Evolutionary conservation across 257 asterid genomes (phyloP).

Genomic region (Perilla frutescens): DNA sequence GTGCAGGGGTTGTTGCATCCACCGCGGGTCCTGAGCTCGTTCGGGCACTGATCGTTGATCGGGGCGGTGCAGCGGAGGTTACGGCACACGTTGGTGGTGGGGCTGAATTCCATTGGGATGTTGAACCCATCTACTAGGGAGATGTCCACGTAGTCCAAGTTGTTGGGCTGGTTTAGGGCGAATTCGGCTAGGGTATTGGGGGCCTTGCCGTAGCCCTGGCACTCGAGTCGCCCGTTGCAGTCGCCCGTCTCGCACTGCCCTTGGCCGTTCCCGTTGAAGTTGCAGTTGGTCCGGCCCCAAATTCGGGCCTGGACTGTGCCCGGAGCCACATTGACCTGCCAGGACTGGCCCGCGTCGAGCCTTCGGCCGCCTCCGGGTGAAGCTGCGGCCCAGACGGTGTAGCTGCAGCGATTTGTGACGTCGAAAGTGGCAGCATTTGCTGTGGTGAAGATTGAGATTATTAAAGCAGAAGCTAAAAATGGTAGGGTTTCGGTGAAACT

Average conservation of each 20-base stretch:
- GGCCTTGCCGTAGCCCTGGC: conserved; percentile 43
- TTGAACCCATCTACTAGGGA: conserved; percentile 55
- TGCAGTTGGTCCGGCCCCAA: conserved; percentile 47
- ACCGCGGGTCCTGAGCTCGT: conserved; percentile 39
- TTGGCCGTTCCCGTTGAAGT: conserved; percentile 29
- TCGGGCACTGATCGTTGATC: conserved; percentile 47
- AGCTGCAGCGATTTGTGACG: conserved; percentile 39
- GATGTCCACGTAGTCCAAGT: conserved; percentile 46
- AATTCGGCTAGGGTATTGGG: conserved; percentile 60
- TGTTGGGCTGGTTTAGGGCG: conserved; percentile 40
- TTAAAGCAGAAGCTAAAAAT: too few relatives aligned
- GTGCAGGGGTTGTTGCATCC: conserved; percentile 60
- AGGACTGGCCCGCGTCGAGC: conserved; percentile 41
- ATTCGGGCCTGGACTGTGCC: conserved; percentile 42
- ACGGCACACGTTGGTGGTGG: conserved; percentile 36
- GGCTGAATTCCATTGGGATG: conserved; percentile 51
- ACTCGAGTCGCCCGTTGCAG: conserved; percentile 36
- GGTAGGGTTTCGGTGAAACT: too few relatives aligned
- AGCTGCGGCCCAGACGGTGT: conserved; percentile 47
- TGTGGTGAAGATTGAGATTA: too few relatives aligned
- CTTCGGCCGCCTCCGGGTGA: conserved; percentile 37
- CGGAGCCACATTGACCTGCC: conserved; percentile 39
- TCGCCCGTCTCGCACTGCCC: conserved; percentile 42
- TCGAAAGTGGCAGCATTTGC: conserved; percentile 37
- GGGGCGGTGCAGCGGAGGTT: conserved; percentile 44